Conservation (phyloP, 2,329 filamentous ascomycete species). For the Sporothrix brunneoviolacea region DNA sequence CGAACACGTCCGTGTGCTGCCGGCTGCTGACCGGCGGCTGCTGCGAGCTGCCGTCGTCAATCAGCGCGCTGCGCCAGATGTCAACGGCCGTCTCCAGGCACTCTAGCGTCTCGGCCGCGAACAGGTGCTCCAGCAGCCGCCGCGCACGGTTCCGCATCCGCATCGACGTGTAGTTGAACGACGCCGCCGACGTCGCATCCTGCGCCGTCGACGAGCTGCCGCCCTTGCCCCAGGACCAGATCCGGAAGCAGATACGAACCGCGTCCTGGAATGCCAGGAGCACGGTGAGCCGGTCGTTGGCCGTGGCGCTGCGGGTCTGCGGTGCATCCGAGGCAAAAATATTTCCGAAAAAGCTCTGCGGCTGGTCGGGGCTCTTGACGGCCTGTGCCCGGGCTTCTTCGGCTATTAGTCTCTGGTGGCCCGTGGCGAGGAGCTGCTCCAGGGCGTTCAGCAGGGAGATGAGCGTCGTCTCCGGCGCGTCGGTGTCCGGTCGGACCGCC, state of each 20-base stretch:
- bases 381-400: slow-evolving; percentile 66
- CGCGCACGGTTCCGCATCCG: slow-evolving; percentile 86
- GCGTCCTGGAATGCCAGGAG: slow-evolving; percentile 95
- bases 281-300: slow-evolving; percentile 88
- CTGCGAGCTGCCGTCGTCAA: too few relatives aligned
- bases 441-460: slow-evolving; percentile 88
- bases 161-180: slow-evolving; percentile 83
- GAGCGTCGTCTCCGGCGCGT: slow-evolving; percentile 61
- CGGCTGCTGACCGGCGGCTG: not conserved
- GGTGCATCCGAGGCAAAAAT: slow-evolving; percentile 77
- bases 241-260: slow-evolving; percentile 82
- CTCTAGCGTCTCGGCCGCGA: slow-evolving; percentile 85
- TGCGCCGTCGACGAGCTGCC: not conserved
- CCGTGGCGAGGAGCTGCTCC: slow-evolving; percentile 81
- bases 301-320: slow-evolving; percentile 73
- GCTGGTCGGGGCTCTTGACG: slow-evolving; percentile 72
- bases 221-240: slow-evolving; percentile 68
- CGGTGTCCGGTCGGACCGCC: slow-evolving; percentile 19
- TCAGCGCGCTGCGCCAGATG: slow-evolving; percentile 60
- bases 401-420: slow-evolving; percentile 71
- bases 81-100: slow-evolving; percentile 87
- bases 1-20: slow-evolving; percentile 62
- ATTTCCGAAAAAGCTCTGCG: slow-evolving; percentile 84
- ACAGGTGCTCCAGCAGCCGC: slow-evolving; percentile 84
- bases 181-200: slow-evolving; percentile 65